Percentiles rank a stretch among this genome's conserved stretches.
Conservation (phyloP, 805 yeast genomes). For the Yarrowia yakushimensis region DNA sequence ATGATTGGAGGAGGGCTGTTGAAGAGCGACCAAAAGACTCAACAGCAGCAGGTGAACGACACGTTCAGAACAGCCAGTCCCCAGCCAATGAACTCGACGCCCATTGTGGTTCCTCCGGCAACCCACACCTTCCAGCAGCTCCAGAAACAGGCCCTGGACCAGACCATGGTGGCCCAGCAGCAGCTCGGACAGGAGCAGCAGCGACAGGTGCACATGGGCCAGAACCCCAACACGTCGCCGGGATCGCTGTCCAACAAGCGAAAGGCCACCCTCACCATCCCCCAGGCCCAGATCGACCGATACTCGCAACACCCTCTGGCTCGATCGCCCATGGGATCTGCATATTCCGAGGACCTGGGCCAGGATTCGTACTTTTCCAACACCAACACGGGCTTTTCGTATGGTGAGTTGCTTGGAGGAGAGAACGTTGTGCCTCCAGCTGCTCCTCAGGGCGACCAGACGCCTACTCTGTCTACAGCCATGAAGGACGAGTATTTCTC, state of each 20-base stretch:
- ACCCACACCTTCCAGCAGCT: not conserved
- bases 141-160: not conserved
- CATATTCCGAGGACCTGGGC: slow-evolving; percentile 11
- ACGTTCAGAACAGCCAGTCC: not conserved
- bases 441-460: slow-evolving; percentile 19
- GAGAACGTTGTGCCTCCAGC: slow-evolving; percentile 20
- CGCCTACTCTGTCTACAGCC: slow-evolving; percentile 10
- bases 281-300: slow-evolving; percentile 23
- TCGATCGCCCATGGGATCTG: slow-evolving; percentile 17
- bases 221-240: not conserved
- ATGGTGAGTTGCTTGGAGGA: slow-evolving; percentile 1
- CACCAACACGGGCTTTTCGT: slow-evolving; percentile 13
- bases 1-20: slow-evolving; percentile 17
- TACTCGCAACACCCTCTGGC: slow-evolving; percentile 13
- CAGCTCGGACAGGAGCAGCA: not conserved
- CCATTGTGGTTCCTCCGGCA: not conserved
- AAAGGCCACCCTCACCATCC: slow-evolving; percentile 18
- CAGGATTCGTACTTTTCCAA: slow-evolving; percentile 19
- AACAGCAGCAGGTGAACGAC: not conserved
- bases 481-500: slow-evolving; percentile 17
- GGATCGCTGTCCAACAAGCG: slow-evolving; percentile 6
- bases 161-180: not conserved
- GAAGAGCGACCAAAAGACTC: not conserved
- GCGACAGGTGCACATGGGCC: not conserved
- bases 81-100: not conserved